Conservation (phyloP, 2,329 filamentous ascomycete species). For the Clarireedia hainanense region DNA sequence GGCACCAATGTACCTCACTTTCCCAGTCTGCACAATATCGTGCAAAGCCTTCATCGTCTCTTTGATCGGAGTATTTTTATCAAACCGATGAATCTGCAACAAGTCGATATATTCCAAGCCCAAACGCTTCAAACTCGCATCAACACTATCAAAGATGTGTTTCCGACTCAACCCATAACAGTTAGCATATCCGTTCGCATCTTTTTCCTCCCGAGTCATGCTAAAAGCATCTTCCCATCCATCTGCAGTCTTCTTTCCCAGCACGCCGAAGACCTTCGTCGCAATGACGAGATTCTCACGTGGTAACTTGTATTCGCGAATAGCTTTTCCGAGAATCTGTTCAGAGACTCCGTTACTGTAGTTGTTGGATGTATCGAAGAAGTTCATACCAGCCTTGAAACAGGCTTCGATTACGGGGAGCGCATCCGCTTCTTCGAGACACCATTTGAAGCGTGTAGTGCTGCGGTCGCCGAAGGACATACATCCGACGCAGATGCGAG, state of each 20-base stretch:
- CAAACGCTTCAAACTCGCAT: conserved; percentile 45
- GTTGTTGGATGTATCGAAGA: conserved; percentile 38
- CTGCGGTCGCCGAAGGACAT: conserved; percentile 39
- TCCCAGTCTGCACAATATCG: conserved; percentile 48
- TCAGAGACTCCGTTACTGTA: conserved; percentile 46
- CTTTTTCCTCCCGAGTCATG: conserved; percentile 20
- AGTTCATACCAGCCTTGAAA: conserved; percentile 43
- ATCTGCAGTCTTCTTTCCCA: conserved; percentile 8
- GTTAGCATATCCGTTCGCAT: conserved; percentile 37
- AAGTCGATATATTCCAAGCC: conserved; percentile 40
- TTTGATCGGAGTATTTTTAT: conserved; percentile 41
- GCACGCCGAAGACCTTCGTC: conserved; percentile 46
- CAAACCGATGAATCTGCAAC: conserved; percentile 52
- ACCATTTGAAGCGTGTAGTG: conserved; percentile 1
- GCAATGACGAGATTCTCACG: conserved; percentile 57
- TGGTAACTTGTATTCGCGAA: conserved; percentile 56
- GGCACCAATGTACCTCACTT: conserved; percentile 42
- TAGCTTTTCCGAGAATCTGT: conserved; percentile 39
- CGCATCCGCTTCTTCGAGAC: conserved; percentile 26
- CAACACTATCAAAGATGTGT: conserved; percentile 57
- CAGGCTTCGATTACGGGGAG: conserved; percentile 46
- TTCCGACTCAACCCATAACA: conserved; percentile 49
- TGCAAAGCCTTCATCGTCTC: conserved; percentile 55
- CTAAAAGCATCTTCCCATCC: conserved; percentile 9
- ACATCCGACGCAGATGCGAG: conserved; percentile 42